Conservation (phyloP, 2,329 filamentous ascomycete genomes). For the Aureobasidium subglaciale region DNA sequence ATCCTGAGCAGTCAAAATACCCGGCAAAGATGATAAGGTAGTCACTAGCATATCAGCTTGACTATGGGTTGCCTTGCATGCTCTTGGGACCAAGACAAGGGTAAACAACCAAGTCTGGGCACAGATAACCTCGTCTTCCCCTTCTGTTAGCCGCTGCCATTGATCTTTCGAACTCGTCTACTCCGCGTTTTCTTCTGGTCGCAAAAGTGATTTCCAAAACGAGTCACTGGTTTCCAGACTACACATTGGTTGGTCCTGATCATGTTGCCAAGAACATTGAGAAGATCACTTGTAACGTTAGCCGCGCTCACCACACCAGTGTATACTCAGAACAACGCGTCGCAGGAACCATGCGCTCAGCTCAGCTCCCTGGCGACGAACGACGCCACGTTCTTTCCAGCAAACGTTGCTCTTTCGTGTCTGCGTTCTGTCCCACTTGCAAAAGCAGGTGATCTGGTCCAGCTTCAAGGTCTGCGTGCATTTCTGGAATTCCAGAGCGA, state of each 20-base stretch:
- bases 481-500: constrained; percentile 35
- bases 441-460: constrained; percentile 25
- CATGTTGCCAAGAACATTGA: background rate
- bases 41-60: no score
- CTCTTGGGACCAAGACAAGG: background rate
- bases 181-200: no score
- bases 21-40: no score
- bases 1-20: no score
- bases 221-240: background rate
- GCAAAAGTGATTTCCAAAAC: no score
- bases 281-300: background rate
- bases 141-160: no score
- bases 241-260: background rate
- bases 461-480: constrained; percentile 30
- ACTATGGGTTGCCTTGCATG: background rate
- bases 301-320: background rate
- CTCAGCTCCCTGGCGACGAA: background rate
- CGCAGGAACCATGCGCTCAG: background rate
- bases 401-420: constrained; percentile 22
- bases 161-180: no score
- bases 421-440: constrained; percentile 32
- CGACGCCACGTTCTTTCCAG: background rate
- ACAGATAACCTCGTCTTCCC: no score
- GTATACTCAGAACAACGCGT: background rate
- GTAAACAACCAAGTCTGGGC: background rate